Evolutionary conservation across 106 monocot species (phyloP).

Genomic region (Phalaenopsis equestris): DNA sequence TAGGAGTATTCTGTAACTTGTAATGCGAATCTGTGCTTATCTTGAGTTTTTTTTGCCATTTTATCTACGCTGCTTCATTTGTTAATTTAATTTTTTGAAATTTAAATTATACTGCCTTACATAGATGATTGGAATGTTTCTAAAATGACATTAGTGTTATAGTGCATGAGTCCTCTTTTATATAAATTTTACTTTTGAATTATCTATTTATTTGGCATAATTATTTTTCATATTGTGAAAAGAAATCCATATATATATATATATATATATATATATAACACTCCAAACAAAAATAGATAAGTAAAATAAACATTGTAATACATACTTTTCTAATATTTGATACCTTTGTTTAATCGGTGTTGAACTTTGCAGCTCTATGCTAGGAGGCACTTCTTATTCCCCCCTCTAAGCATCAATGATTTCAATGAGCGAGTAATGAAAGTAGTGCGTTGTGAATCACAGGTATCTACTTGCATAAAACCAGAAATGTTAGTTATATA

Average conservation of each 20-base stretch:
- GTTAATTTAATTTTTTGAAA: background rate
- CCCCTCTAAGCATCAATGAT: constrained; percentile 81
- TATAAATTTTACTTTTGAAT: background rate
- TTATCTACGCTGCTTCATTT: background rate
- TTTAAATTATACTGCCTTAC: background rate
- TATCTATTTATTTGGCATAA: background rate
- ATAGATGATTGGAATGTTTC: background rate
- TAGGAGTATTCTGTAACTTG: background rate
- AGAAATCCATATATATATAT: background rate
- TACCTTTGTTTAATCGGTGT: background rate
- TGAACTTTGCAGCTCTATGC: constrained; percentile 74
- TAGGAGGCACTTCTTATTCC: constrained; percentile 84
- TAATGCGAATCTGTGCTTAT: background rate
- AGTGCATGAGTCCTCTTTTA: background rate
- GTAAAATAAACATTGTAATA: too few relatives aligned
- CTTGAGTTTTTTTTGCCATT: background rate
- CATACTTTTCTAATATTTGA: background rate
- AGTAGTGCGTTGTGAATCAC: constrained; percentile 91
- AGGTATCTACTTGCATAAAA: constrained; percentile 43
- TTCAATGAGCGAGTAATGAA: constrained; percentile 92
- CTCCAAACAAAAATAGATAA: too few relatives aligned
- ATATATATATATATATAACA: too few relatives aligned
- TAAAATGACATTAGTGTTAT: background rate
- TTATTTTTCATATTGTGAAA: background rate
- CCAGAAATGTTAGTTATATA: background rate